phyloP scores from a whole-genome alignment of 331 rosid genomes.

The Malus hybrid region DNA sequence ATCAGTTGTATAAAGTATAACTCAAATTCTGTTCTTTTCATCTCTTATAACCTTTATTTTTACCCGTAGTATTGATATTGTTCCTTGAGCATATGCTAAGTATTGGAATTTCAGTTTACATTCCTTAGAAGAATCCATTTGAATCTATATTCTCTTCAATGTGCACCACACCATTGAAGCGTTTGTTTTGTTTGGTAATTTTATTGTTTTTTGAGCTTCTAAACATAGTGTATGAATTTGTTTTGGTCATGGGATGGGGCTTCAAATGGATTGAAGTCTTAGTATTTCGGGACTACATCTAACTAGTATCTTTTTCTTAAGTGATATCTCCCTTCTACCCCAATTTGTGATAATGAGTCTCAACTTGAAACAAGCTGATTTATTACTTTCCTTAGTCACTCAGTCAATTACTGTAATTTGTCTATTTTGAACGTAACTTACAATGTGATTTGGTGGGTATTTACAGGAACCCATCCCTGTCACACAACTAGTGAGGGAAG shows the following conservation, averaged over 20 bases:
- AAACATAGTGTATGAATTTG: neutral
- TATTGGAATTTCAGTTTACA: neutral
- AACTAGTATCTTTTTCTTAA: neutral
- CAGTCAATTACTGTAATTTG: neutral
- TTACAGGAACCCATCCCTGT: slow-evolving; percentile 81
- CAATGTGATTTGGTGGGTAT: neutral
- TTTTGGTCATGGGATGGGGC: neutral
- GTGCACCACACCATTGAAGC: neutral
- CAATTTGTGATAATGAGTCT: neutral
- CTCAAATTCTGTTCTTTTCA: neutral
- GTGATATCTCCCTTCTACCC: neutral
- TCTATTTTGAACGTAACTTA: neutral
- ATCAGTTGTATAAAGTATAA: slow-evolving; percentile 66
- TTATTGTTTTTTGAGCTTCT: neutral
- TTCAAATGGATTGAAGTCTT: too few relatives aligned
- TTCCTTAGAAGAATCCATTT: neutral
- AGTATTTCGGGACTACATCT: rapidly evolving
- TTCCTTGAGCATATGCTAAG: neutral
- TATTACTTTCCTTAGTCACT: neutral
- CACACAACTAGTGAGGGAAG: slow-evolving; percentile 92
- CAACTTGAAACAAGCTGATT: neutral
- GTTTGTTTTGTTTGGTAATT: neutral
- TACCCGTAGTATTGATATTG: neutral
- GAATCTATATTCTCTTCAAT: neutral
- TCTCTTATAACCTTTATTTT: neutral